These are phyloP conservation scores for Actinomortierella wolfii DNA, from an alignment of 371 early-diverging fungal genomes.

Conservation along the genomic window DNA sequence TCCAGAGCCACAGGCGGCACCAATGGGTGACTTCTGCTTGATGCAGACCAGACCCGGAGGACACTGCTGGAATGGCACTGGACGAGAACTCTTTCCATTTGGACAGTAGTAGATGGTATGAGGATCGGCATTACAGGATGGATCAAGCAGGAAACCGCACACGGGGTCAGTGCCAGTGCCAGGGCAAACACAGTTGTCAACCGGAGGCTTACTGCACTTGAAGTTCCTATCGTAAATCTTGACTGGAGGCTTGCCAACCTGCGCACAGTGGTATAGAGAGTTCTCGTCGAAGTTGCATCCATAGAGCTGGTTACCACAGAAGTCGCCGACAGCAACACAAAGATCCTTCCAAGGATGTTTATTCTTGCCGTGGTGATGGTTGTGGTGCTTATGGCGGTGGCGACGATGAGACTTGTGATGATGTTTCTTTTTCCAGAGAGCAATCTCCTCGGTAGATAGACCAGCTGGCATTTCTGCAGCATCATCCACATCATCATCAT, in stretches of 20 bases:
- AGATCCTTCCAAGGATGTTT: conserved; percentile 16
- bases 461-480: too few relatives aligned
- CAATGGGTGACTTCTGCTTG: not conserved
- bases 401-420: not conserved
- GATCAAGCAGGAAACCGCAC: conserved; percentile 7
- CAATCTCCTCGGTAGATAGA: not conserved
- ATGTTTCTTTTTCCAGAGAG: not conserved
- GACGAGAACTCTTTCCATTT: conserved; percentile 1
- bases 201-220: too few relatives aligned
- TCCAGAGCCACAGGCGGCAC: conserved; percentile 8
- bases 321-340: conserved; percentile 18
- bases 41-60: conserved; percentile 6
- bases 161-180: not conserved
- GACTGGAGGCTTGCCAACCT: conserved; percentile 16
- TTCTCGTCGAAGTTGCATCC: conserved; percentile 15
- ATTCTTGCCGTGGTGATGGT: conserved; percentile 4
- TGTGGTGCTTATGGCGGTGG: conserved; percentile 3
- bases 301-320: conserved; percentile 14
- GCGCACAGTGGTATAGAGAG: conserved; percentile 12
- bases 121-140: conserved; percentile 7
- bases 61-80: conserved; percentile 5
- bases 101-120: conserved; percentile 11
- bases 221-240: not conserved
- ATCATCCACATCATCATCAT: too few relatives aligned
- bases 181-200: too few relatives aligned